A percentile compares a stretch with the other conserved stretches of the same genome.
These are phyloP conservation scores for Zymoseptoria passerinii DNA, from an alignment of 2,329 filamentous ascomycete species.

Conservation along the genomic window DNA sequence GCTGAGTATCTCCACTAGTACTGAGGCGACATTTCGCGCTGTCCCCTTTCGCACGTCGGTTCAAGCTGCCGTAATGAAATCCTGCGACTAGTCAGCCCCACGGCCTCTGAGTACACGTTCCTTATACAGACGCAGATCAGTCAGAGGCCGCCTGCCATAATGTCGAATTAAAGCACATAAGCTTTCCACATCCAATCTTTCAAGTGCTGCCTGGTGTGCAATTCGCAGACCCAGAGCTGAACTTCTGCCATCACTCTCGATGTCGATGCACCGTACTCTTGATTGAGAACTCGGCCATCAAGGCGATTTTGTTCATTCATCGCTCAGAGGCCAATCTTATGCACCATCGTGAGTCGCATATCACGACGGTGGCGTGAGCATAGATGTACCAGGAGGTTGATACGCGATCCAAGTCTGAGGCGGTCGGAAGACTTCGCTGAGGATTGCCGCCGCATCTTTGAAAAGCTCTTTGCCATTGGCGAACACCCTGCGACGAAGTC, in stretches of 20 bases:
- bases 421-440: conserved; percentile 13
- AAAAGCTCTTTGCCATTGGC: conserved; percentile 13
- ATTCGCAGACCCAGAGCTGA: neutral
- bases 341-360: neutral
- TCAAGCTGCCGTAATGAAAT: neutral
- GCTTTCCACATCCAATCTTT: neutral
- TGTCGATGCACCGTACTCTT: neutral
- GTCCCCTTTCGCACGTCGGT: neutral
- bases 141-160: neutral
- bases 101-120: neutral
- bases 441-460: conserved; percentile 11
- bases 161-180: neutral
- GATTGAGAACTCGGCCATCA: neutral
- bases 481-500: conserved; percentile 2
- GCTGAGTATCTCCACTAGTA: neutral
- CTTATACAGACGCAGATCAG: neutral
- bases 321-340: neutral
- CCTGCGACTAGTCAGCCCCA: neutral
- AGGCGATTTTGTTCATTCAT: neutral
- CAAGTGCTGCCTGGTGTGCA: neutral
- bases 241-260: neutral
- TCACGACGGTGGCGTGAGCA: neutral
- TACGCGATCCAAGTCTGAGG: neutral
- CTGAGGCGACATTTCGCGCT: neutral
- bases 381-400: neutral